Base-by-base conservation (phyloP, 176 grass and related monocot genomes). In the Saccharum spontaneum region DNA sequence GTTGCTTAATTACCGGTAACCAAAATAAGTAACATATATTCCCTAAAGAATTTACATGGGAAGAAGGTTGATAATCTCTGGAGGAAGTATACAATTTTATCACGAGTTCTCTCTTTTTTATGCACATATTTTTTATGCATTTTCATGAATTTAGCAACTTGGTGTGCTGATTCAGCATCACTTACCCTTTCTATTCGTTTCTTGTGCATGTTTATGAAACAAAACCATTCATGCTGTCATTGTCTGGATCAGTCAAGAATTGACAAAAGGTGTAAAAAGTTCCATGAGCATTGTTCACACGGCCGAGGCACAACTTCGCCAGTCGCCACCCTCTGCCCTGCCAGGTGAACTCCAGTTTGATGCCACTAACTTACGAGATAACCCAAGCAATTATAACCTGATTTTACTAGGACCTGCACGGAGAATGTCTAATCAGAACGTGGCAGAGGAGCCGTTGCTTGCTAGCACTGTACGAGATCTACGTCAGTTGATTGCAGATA, bases 391-490 rank as follows among this genome's bases (percentile, higher is more conserved):
- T 31, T 61, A 69, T 66, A 17, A 22, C 48, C 34, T 90, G 74
- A 75, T 81, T 82, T 84, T 57, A 83, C 54, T 75, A 94, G 94
- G 81, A 76, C 50, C 60, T 8, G 8, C 63, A 37, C 88, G 70
- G 90, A 85, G 69, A 20, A 83, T 55, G 69, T 71, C 46, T 52
- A 65, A 77, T 50, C 73, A 7, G 63, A 74, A 78, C 5, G 54
- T 67, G 20, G 28, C 76, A 69, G 66, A 73, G 20, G 87, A 81
- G 70, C 73, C 86, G 3, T 73, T 62, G 79, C 77, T 89, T 55
- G 94, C 89, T 69, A 92, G 76, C 81, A 84, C 80, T 2, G 86
- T 90, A 64, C 90, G 92, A 69, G 71, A 92, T 59, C 67, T 97
- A 48, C 85, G 88, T 20, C 88, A 92, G 62, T 62, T 91, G 28